Evolutionary conservation across 345 rosid species (phyloP), one percentile per base, ranked within the genome.

Genomic region (Linum tenue): DNA sequence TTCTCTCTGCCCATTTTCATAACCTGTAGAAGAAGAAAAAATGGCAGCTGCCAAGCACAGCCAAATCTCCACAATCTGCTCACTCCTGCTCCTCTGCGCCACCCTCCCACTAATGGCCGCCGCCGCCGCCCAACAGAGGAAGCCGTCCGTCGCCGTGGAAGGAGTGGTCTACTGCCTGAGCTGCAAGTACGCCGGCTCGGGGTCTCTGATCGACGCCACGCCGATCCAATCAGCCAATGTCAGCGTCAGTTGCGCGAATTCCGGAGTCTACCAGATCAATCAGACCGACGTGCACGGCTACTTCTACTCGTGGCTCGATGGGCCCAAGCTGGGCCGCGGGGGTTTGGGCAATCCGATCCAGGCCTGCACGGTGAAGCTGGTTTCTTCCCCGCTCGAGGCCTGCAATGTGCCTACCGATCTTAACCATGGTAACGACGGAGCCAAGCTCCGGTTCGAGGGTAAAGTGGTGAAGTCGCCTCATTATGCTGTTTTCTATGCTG

Each of bases 101-200:
- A 43, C 2, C 53, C 71, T 78, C 60, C 57, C 75, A 37, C 55
- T 71, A 35, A 37, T 15, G 11, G 48, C 53, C 14, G 73, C 64
- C 66, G 39, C 61, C 44, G 65, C 71, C 35, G 44, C 67, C 39
- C 36, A 63, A 22, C 37, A 68, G 56, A 83, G 73, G 76, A 66
- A 73, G 53, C 65, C 69, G 37, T 84, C 79, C 35, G 88, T 83
- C 2, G 84, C 76, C 17, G 84, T 92, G 7, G 96, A 89, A 79
- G 98, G 96, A 50, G 79, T 82, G 73, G 95, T 92, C 36, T 92
- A 89, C 58, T 89, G 95, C 75, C 98, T 89, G 72, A 72, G 84
- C 70, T 89, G 96, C 63, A 75, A 82, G 31, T 57, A 80, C 22
- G 74, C 10, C 44, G 92, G 95, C 8, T 75, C 90, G n/a, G 83